A percentile compares a stretch with the other conserved stretches of the same genome.
These are phyloP conservation scores for Echites panduratus DNA, from an alignment of 257 asterid genomes.

Conservation along the genomic window DNA sequence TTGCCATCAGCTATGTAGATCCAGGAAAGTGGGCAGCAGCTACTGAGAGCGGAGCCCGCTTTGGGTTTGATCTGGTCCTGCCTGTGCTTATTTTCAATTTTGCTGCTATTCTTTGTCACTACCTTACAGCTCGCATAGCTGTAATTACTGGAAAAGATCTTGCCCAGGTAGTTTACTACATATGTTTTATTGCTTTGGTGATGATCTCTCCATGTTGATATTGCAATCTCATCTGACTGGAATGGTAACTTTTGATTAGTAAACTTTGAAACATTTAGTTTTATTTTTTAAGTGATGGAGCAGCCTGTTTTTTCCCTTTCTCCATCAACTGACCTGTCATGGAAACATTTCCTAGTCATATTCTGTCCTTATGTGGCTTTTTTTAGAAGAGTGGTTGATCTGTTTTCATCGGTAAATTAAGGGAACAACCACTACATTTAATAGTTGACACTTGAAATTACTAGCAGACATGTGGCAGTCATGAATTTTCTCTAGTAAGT, in stretches of 20 bases:
- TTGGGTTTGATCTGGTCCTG: constrained; percentile 63
- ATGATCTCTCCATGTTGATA: neutral
- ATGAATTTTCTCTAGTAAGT: neutral
- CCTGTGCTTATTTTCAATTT: constrained; percentile 53
- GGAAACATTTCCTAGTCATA: neutral
- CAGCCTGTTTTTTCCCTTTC: neutral
- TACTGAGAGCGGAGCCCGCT: constrained; percentile 87
- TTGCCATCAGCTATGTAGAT: constrained; percentile 81
- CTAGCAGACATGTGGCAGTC: neutral
- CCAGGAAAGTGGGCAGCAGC: constrained; percentile 98
- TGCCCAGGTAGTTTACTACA: constrained; percentile 58
- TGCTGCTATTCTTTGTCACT: constrained; percentile 81
- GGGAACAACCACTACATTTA: neutral
- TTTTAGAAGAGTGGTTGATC: neutral
- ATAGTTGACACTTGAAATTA: neutral
- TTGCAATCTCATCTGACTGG: neutral
- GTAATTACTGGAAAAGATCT: constrained; percentile 83
- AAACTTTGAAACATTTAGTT: neutral
- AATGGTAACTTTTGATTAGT: neutral
- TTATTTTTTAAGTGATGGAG: neutral
- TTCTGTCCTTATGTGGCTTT: constrained; percentile 2
- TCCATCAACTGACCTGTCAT: neutral
- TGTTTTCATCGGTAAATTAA: neutral
- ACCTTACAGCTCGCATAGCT: constrained; percentile 76
- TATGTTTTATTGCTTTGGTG: neutral